These are phyloP conservation scores for Pythium utonaiense DNA, from an alignment of 352 stramenopile genomes.

Conservation along the genomic window DNA sequence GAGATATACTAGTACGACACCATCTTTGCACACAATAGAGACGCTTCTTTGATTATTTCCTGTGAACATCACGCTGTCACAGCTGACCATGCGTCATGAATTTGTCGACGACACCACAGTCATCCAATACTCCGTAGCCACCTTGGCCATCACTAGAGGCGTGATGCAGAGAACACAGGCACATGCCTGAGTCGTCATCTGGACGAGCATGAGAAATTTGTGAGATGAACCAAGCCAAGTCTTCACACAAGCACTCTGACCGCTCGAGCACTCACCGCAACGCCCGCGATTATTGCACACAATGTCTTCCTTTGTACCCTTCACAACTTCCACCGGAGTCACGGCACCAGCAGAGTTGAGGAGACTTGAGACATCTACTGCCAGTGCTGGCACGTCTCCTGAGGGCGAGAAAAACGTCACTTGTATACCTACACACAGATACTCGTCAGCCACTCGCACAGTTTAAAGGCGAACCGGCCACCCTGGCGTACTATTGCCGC, in stretches of 20 bases:
- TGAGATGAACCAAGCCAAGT: background rate
- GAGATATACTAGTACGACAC: too few relatives aligned
- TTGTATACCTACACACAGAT: background rate
- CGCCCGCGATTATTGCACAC: constrained; percentile 78
- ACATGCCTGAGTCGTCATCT: constrained; percentile 66
- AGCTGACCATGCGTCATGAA: constrained; percentile 67
- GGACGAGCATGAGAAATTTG: background rate
- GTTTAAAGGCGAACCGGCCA: background rate
- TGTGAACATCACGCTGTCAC: too few relatives aligned
- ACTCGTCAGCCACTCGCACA: background rate
- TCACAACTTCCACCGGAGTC: constrained; percentile 22
- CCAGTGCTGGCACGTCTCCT: constrained; percentile 52
- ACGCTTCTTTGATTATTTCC: too few relatives aligned
- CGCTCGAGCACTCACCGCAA: constrained; percentile 45
- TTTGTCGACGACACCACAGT: constrained; percentile 61
- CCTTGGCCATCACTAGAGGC: constrained; percentile 57
- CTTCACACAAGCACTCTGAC: background rate
- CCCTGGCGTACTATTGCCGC: constrained; percentile 33
- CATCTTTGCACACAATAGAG: too few relatives aligned
- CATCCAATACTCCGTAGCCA: constrained; percentile 36
- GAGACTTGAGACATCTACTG: constrained; percentile 29
- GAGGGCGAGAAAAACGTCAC: constrained; percentile 68
- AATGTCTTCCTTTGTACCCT: constrained; percentile 61
- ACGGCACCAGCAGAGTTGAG: constrained; percentile 37
- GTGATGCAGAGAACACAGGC: constrained; percentile 55